Evolutionary conservation across 1,284 basidiomycete genomes (phyloP).

Genomic region (Anthracocystis setariae): DNA sequence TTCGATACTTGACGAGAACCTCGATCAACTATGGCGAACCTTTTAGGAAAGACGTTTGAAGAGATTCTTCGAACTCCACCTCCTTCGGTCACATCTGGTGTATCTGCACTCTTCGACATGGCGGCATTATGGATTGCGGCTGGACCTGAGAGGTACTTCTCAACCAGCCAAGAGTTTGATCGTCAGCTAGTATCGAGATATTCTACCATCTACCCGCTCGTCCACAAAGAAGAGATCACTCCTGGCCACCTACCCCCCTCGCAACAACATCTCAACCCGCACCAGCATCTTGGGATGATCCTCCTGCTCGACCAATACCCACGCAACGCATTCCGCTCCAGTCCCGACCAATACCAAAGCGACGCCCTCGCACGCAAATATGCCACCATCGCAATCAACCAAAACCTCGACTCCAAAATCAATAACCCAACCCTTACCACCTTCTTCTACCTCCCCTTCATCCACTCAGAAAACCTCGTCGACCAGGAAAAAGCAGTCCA

Average conservation of each 20-base stretch:
- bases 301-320: constrained; percentile 42
- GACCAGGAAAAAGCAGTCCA: constrained; percentile 31
- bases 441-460: constrained; percentile 38
- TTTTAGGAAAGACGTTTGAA: constrained; percentile 24
- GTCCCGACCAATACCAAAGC: constrained; percentile 25
- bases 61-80: constrained; percentile 26
- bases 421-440: constrained; percentile 4
- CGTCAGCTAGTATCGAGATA: constrained; percentile 27
- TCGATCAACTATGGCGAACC: constrained; percentile 2
- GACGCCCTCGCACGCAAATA: constrained; percentile 28
- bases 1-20: too few species aligned
- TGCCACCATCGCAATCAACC: constrained; percentile 27
- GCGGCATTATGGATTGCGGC: constrained; percentile 37
- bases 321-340: constrained; percentile 31
- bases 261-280: constrained; percentile 6
- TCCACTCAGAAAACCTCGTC: constrained; percentile 32
- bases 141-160: constrained; percentile 34
- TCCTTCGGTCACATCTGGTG: constrained; percentile 21
- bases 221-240: constrained; percentile 16
- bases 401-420: constrained; percentile 16
- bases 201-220: constrained; percentile 20
- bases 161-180: constrained; percentile 28
- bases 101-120: constrained; percentile 30
- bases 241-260: constrained; percentile 4
- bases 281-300: constrained; percentile 41